Evolutionary conservation across 73 alveolate species (phyloP), one percentile per base, ranked within the genome.

Genomic region (Paramecium bursaria): DNA sequence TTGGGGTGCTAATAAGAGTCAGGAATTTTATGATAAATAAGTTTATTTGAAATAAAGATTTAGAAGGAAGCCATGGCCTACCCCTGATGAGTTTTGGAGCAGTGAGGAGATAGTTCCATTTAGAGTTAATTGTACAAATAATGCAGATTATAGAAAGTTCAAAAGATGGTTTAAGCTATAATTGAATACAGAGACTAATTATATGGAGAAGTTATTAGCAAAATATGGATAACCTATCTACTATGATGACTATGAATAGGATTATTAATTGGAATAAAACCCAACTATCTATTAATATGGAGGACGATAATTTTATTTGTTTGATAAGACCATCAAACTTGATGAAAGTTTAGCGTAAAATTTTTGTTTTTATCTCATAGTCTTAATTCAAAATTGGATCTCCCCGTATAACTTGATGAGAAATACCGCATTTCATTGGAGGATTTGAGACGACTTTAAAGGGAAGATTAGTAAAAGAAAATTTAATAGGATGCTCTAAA

Each of bases 341-440:
- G 82, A 67, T 67, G 10, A 31, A 42, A 31, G 42, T 42, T 39
- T 25, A 15, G 57, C 22, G 82, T 67, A 67, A 25, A 44, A 26
- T 29, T 13, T 29, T 25, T 27, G 17, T 67, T 11, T 35, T 1
- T 19, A 67, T 42, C 6, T 15, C 14, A 67, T 67, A 67, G 82
- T 9, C 22, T 67, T 15, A 67, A 67, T 23, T 21, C 21, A 33
- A 42, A 42, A 14, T 19, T 67, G 39, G 10, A 42, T 15, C 60
- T 57, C 33, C 60, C 57, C 17, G 82, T 39, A 42, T 44, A 33
- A 19, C 44, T 67, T 21, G 82, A 57, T 42, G 82, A 67, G 22
- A 57, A 67, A 42, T 67, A 67, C 44, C 53, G 82, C 33, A 50
- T 57, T 30, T 50, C 76, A 57, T n/a, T n/a, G n/a, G n/a, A n/a